Base-by-base conservation (phyloP, 768 basidiomycete species). In the Hypholoma sublateritium region DNA sequence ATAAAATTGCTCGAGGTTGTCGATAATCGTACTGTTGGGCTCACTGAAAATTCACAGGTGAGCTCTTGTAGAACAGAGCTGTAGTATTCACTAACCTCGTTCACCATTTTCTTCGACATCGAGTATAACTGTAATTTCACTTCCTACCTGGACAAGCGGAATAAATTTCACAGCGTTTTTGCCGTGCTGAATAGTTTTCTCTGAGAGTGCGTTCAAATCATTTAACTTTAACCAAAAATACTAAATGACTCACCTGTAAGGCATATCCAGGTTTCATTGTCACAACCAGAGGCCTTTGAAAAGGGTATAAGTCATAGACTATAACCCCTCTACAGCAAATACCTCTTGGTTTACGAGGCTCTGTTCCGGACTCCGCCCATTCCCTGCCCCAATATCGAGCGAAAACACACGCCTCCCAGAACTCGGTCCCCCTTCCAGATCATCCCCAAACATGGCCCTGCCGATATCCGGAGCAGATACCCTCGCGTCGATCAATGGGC, bases 191-290 rank as follows among this genome's bases (percentile, higher is more conserved):
- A 34, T 32, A 3, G 28, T 48, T 28, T 48, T 24, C 16, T 48
- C 46, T 48, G 36, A 35, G 49, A 45, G 44, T 54, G 28, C 34
- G 48, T 16, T 42, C 5, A 5, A 13, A 57, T 44, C 14, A 36
- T 19, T 34, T 1, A 36, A 14, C 13, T 53, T 5, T n/a, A 14
- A 17, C 4, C 4, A n/a, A 4, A 13, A 22, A 36, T 25, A 1
- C 24, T 32, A 37, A 52, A 17, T 19, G 28, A 58, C 69, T n/a
- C 41, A 70, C 72, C 64, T 47, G 62, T 62, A 59, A 73, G 62
- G 55, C 70, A 73, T 24, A 72, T 57, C 68, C 68, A 68, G 35
- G 69, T 69, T 17, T 61, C 62, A 32, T 63, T 60, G 41, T 63
- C 56, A 54, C 71, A 71, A 56, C 64, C 39, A 12, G 55, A 54